Evolutionary conservation across 2,329 filamentous ascomycete genomes (phyloP).

Genomic region (Fusarium torulosum): DNA sequence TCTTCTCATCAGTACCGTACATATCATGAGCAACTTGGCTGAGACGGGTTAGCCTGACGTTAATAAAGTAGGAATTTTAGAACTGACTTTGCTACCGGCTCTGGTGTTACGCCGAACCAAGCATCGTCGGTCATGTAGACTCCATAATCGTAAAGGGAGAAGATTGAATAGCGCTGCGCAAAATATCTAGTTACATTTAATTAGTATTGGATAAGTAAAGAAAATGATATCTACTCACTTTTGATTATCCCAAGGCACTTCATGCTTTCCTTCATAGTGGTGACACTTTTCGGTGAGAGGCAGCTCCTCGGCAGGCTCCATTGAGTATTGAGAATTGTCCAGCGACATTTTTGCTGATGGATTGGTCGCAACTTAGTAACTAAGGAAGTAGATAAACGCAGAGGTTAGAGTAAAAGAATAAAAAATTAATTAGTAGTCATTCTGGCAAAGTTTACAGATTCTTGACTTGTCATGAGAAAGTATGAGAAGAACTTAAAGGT

Average conservation of each 20-base stretch:
- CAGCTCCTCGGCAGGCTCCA: conserved; percentile 60
- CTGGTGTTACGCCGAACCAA: conserved; percentile 97
- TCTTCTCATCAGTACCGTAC: conserved; percentile 64
- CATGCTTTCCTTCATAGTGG: conserved; percentile 77
- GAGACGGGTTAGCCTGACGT: conserved; percentile 7
- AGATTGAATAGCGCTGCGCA: conserved; percentile 88
- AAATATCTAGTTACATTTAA: conserved; percentile 76
- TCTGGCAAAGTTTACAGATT: not conserved
- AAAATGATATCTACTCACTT: conserved; percentile 70
- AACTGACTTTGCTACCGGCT: conserved; percentile 84
- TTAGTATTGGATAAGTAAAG: not conserved
- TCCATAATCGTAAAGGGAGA: conserved; percentile 87
- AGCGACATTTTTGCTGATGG: conserved; percentile 21
- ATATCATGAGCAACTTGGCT: conserved; percentile 84
- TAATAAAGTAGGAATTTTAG: not conserved
- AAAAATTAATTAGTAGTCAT: not conserved
- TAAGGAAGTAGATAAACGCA: not conserved
- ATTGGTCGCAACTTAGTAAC: conserved; percentile 19
- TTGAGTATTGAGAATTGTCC: conserved; percentile 43
- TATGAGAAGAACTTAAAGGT: conserved; percentile 17
- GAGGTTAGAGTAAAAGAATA: not conserved
- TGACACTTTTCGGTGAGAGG: conserved; percentile 74
- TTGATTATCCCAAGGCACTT: conserved; percentile 86
- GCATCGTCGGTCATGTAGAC: conserved; percentile 92
- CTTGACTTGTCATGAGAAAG: conserved; percentile 7